phyloP scores from a whole-genome alignment of 345 rosid species.

The Eutrema yunnanense region DNA sequence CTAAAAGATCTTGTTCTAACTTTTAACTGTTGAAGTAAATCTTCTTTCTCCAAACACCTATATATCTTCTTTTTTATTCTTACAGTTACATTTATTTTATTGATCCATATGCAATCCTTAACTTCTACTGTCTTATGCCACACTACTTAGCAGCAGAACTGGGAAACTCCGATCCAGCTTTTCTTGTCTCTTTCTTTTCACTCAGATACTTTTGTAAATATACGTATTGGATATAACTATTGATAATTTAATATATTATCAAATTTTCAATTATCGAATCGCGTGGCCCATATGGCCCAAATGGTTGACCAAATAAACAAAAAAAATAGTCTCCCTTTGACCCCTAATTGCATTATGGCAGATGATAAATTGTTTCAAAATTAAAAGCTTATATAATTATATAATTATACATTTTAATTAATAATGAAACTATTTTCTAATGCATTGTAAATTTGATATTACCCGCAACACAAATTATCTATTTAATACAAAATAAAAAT shows the following conservation, averaged over 20 bases:
- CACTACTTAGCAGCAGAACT: conserved; percentile 10
- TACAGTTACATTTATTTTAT: neutral
- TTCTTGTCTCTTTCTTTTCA: conserved; percentile 17
- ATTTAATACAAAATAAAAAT: no score
- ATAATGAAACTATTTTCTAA: no score
- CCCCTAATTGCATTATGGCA: neutral
- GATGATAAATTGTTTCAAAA: neutral
- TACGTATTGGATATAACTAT: neutral
- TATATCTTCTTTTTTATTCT: conserved; percentile 8
- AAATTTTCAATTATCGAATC: neutral
- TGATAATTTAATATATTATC: neutral
- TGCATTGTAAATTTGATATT: no score
- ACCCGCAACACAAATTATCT: no score
- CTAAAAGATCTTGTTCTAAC: conserved; percentile 19
- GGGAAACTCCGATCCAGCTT: conserved; percentile 13
- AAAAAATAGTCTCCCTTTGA: neutral
- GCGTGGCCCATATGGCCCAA: neutral
- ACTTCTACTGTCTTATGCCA: conserved; percentile 20
- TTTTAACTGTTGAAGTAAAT: conserved; percentile 21
- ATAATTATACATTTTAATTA: no score
- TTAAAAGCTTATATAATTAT: no score
- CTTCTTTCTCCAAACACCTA: neutral
- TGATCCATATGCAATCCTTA: conserved; percentile 15
- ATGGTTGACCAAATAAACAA: neutral
- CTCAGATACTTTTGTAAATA: neutral